Evolutionary conservation across 78 protist genomes (phyloP), one percentile per base, ranked within the genome.

Genomic region (Chrysochromulina tobinii): DNA sequence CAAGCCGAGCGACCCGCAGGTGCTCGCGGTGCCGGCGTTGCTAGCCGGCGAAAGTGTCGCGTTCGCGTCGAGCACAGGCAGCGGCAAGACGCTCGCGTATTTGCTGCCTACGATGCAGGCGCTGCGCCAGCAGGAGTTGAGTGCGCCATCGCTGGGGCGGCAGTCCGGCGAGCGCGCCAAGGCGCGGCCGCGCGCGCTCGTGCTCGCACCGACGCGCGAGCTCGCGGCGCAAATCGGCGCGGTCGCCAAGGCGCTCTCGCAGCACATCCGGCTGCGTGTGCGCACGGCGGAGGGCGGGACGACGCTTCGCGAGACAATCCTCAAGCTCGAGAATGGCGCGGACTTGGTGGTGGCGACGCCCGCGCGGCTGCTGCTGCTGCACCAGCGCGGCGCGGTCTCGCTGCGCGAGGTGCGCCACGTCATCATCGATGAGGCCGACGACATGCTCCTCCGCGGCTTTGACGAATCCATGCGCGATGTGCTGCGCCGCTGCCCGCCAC

Each of bases 191-290:
- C 69, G 92, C n/a, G 94, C 93, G 38, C 53, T 97, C 18, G 55
- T 97, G 18, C 75, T 98, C 38, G 90, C 96, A 17, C 99, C 99
- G n/a, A 98, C 99, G 1, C 95, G 98, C n/a, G 99, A 98, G 68
- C 90, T 98, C 38, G 55, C 93, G 21, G 54, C 86, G 53, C 99
- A 98, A 67, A 94, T 94, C 66, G 86, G 23, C 64, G 86, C 38
- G 50, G 97, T 89, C 20, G 66, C 93, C n/a, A 87, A 55, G 27
- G 92, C 72, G 57, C 93, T 96, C 3, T 55, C 67, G 55, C 89
- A 84, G 53, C 81, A 92, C 23, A 91, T 84, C 87, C 96, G 89
- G 21, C 68, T 88, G 55, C 53, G 96, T 9, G 97, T 96, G 25
- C 38, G 91, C 8, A 96, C 96, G 27, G 1, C 11, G 20, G 88